Percentiles rank a stretch among this genome's conserved stretches.
phyloP scores from a whole-genome alignment of 169 alveolate genomes.

The Plasmodium falciparum region DNA sequence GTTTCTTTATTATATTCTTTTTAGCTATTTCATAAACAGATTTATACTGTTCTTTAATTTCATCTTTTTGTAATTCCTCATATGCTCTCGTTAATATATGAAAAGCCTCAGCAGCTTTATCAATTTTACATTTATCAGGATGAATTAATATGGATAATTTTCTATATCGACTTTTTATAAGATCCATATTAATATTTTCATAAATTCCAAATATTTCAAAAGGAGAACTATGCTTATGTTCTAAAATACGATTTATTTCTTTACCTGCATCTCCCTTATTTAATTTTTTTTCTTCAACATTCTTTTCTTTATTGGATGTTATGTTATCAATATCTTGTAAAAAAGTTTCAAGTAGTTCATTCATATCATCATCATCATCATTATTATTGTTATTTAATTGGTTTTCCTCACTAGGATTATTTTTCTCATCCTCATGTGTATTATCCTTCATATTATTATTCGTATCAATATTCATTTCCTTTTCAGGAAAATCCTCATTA shows the following conservation, averaged over 20 bases:
- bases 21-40: constrained; percentile 87
- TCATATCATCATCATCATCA: constrained; percentile 24
- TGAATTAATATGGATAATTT: constrained; percentile 89
- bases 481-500: background rate
- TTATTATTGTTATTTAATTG: background rate
- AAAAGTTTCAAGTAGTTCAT: constrained; percentile 57
- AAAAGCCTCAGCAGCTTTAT: constrained; percentile 93
- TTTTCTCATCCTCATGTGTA: background rate
- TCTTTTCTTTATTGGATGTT: constrained; percentile 20
- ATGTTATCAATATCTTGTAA: constrained; percentile 63
- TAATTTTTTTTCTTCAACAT: constrained; percentile 19
- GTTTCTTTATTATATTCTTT: constrained; percentile 83
- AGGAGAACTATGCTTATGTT: constrained; percentile 64
- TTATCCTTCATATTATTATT: background rate
- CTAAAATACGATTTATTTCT: constrained; percentile 60
- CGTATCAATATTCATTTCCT: constrained; percentile 6
- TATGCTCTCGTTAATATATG: constrained; percentile 87
- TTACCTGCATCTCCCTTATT: constrained; percentile 59
- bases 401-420: background rate
- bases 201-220: constrained; percentile 69
- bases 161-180: constrained; percentile 80
- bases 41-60: constrained; percentile 85
- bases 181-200: constrained; percentile 65
- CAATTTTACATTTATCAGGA: constrained; percentile 93
- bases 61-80: constrained; percentile 87